These are phyloP conservation scores for Saccharomycopsis capsularis DNA, from an alignment of 805 yeast species.

Conservation along the genomic window DNA sequence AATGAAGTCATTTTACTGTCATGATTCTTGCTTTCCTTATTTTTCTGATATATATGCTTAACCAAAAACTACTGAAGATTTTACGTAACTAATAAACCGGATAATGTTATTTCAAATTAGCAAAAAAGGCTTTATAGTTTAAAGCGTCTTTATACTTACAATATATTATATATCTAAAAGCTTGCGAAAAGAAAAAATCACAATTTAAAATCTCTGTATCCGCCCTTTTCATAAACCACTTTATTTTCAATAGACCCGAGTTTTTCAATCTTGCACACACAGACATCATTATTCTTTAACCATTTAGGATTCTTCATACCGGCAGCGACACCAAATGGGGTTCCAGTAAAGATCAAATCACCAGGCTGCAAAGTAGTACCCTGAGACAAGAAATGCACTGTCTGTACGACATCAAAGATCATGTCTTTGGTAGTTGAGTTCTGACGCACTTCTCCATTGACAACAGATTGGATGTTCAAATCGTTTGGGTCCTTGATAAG, in stretches of 20 bases:
- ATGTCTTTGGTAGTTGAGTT: conserved; percentile 40
- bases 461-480: conserved; percentile 34
- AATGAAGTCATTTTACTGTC: too few relatives aligned
- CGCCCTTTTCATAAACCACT: conserved; percentile 29
- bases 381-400: conserved; percentile 41
- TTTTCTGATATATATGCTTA: too few relatives aligned
- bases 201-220: conserved; percentile 10
- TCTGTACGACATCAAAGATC: conserved; percentile 38
- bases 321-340: conserved; percentile 50
- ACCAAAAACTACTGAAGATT: too few relatives aligned
- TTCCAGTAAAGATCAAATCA: conserved; percentile 49
- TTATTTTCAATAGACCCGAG: conserved; percentile 38
- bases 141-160: too few relatives aligned
- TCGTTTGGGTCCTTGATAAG: conserved; percentile 31
- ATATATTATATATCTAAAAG: too few relatives aligned
- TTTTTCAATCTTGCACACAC: conserved; percentile 35
- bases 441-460: conserved; percentile 45
- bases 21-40: too few relatives aligned
- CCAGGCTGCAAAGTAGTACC: conserved; percentile 50
- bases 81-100: too few relatives aligned
- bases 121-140: too few relatives aligned
- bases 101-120: too few relatives aligned
- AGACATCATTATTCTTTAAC: conserved; percentile 39
- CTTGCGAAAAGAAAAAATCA: neutral
- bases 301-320: conserved; percentile 36